These are phyloP conservation scores for Leishmania tarentolae DNA, from an alignment of 208 protist species.

Conservation along the genomic window DNA sequence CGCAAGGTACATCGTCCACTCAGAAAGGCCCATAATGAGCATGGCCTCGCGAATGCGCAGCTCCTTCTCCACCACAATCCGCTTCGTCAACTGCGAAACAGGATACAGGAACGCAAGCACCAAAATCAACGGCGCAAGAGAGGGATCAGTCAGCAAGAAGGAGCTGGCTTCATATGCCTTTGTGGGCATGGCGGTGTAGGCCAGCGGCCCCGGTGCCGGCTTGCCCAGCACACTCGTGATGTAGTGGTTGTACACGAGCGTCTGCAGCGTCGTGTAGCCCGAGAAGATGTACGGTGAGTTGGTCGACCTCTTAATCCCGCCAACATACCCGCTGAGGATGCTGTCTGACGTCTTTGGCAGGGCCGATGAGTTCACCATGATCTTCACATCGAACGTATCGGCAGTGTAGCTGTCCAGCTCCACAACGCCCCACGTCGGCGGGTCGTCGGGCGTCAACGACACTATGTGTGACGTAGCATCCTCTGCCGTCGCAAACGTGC, in stretches of 20 bases:
- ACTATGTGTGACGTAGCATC: slow-evolving; percentile 11
- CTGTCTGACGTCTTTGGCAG: slow-evolving; percentile 16
- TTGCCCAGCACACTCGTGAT: neutral
- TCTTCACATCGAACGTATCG: slow-evolving; percentile 19
- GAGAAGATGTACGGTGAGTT: slow-evolving; percentile 29
- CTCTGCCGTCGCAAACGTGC: slow-evolving; percentile 27
- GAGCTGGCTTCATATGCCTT: slow-evolving; percentile 15
- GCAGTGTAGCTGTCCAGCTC: slow-evolving; percentile 12
- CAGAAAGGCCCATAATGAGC: slow-evolving; percentile 80
- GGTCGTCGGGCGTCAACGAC: slow-evolving; percentile 1
- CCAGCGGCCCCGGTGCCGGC: slow-evolving; percentile 8
- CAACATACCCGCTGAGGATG: slow-evolving; percentile 14
- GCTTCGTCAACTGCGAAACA: slow-evolving; percentile 65
- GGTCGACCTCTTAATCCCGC: slow-evolving; percentile 9
- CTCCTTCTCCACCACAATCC: slow-evolving; percentile 83
- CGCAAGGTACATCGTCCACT: slow-evolving; percentile 48
- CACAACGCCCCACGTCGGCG: slow-evolving; percentile 31
- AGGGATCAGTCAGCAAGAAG: slow-evolving; percentile 29
- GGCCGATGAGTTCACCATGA: slow-evolving; percentile 34
- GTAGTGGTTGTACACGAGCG: slow-evolving; percentile 35
- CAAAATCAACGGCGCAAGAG: slow-evolving; percentile 51
- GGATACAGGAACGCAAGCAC: slow-evolving; percentile 77
- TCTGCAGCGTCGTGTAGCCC: slow-evolving; percentile 42
- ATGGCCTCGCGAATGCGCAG: slow-evolving; percentile 73
- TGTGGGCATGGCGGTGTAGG: slow-evolving; percentile 29